Conservation (phyloP, 208 protist species). For the Trypanosoma caninum region DNA sequence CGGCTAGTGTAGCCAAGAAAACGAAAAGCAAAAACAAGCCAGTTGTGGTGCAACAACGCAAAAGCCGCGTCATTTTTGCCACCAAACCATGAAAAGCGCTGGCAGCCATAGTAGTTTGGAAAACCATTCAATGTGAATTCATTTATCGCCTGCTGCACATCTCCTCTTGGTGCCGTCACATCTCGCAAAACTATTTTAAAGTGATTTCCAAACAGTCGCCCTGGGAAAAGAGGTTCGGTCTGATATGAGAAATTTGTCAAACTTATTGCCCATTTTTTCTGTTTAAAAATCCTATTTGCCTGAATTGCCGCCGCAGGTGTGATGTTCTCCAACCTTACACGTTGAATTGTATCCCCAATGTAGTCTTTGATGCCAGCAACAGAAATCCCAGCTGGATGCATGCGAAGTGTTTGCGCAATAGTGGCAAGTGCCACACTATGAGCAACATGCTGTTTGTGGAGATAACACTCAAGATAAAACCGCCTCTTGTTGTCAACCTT, state of each 20-base stretch:
- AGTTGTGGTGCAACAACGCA: slow-evolving; percentile 78
- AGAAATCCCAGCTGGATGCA: slow-evolving; percentile 76
- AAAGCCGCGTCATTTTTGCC: slow-evolving; percentile 70
- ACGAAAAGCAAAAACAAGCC: slow-evolving; percentile 81
- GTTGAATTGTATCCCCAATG: slow-evolving; percentile 84
- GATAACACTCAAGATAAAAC: slow-evolving; percentile 65
- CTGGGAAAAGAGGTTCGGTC: slow-evolving; percentile 44
- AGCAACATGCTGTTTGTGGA: slow-evolving; percentile 82
- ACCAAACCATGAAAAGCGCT: slow-evolving; percentile 89
- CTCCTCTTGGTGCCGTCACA: slow-evolving; percentile 41
- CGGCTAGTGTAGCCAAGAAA: slow-evolving; percentile 81
- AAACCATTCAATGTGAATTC: slow-evolving; percentile 62
- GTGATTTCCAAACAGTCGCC: slow-evolving; percentile 79
- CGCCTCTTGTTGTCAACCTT: slow-evolving; percentile 2
- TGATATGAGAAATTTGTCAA: slow-evolving; percentile 86
- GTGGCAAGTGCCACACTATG: slow-evolving; percentile 62
- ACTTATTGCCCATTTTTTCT: slow-evolving; percentile 44
- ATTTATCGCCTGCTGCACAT: slow-evolving; percentile 44
- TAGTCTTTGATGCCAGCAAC: slow-evolving; percentile 87
- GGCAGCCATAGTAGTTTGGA: slow-evolving; percentile 88
- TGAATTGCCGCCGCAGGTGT: slow-evolving; percentile 53
- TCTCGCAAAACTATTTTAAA: slow-evolving; percentile 80
- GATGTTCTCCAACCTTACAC: slow-evolving; percentile 65
- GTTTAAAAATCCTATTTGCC: slow-evolving; percentile 49
- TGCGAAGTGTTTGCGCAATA: slow-evolving; percentile 66